These are phyloP conservation scores for Citrus maxima DNA, from an alignment of 345 rosid species.

Conservation along the genomic window DNA sequence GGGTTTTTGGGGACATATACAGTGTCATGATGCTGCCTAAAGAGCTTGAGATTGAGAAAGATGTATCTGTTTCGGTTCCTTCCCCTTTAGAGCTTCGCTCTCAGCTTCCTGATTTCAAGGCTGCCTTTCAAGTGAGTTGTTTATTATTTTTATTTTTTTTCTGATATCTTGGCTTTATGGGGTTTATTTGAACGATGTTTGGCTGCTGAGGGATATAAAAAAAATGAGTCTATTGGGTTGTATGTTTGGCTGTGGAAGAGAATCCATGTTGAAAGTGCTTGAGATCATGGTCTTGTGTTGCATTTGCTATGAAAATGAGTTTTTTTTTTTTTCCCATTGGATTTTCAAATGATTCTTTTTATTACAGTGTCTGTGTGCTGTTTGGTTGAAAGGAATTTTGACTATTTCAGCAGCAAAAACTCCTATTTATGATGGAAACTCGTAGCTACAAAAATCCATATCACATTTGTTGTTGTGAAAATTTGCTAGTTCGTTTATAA, in stretches of 20 bases:
- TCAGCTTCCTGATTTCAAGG: slow-evolving; percentile 59
- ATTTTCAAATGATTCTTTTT: not conserved
- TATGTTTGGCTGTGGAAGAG: not conserved
- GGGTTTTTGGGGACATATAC: slow-evolving; percentile 46
- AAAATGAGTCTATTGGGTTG: not conserved
- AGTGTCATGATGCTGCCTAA: slow-evolving; percentile 58
- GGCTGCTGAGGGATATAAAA: slow-evolving; percentile 1
- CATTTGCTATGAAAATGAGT: not conserved
- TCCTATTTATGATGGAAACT: not conserved
- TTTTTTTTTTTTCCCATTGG: not conserved
- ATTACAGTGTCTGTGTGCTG: not conserved
- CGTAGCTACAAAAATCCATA: not conserved
- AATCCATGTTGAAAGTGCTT: not conserved
- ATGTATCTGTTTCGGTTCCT: slow-evolving; percentile 29
- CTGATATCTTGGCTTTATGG: not conserved
- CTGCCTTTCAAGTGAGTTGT: slow-evolving; percentile 43
- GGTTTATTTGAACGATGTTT: not conserved
- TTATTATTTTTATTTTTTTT: not conserved
- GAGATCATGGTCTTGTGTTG: not conserved
- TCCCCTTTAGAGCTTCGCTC: slow-evolving; percentile 52
- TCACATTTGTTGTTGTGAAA: not conserved
- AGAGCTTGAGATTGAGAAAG: slow-evolving; percentile 50
- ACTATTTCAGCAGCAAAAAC: not conserved
- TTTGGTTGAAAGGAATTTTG: not conserved
- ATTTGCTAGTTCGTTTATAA: not conserved